Conservation (phyloP, 148 eudicot genomes). For the Rheum nobile region DNA sequence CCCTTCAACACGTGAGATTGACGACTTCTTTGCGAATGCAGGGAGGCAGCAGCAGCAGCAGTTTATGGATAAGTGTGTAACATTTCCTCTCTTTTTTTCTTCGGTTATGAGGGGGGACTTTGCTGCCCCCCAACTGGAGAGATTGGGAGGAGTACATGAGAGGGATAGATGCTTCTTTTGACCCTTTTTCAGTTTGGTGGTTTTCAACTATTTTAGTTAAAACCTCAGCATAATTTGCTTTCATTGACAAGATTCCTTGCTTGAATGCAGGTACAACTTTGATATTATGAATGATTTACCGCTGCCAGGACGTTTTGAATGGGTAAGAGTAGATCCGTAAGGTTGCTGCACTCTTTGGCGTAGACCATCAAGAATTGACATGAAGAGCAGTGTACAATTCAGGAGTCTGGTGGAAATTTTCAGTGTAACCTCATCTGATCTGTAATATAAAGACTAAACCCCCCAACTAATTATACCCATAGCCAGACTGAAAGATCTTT, state of each 20-base stretch:
- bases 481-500: background rate
- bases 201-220: background rate
- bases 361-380: background rate
- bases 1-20: slow-evolving; percentile 60
- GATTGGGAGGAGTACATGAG: too few species aligned
- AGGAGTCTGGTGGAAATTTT: background rate
- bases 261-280: slow-evolving; percentile 71
- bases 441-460: slow-evolving; percentile 4
- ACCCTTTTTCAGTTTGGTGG: background rate
- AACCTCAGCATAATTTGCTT: background rate
- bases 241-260: background rate
- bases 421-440: slow-evolving; percentile 5
- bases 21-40: slow-evolving; percentile 56
- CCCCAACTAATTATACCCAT: slow-evolving; percentile 11
- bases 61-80: slow-evolving; percentile 57
- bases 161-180: too few species aligned
- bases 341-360: slow-evolving; percentile 2
- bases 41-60: slow-evolving; percentile 52
- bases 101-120: background rate
- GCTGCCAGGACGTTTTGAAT: slow-evolving; percentile 71
- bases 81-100: background rate
- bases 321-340: slow-evolving; percentile 54
- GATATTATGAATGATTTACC: slow-evolving; percentile 62
- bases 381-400: slow-evolving; percentile 1
- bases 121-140: too few species aligned